Base-by-base conservation (phyloP, 768 basidiomycete genomes). In the Mycena rosella region DNA sequence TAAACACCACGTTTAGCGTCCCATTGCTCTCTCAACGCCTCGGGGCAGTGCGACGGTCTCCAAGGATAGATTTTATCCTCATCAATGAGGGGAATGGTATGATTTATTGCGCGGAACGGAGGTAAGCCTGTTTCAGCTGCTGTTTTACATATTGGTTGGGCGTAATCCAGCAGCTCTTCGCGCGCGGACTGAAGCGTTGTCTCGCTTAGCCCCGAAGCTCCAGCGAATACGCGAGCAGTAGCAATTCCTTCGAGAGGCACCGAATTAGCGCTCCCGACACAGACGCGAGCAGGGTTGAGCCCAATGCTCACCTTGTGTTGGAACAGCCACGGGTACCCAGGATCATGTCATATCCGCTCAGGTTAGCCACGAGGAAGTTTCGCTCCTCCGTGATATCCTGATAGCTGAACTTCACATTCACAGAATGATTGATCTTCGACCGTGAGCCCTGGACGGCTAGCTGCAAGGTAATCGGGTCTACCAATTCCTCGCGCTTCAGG, bases 331-430 rank as follows among this genome's bases (percentile, higher is more conserved):
- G 73, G 0, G 75, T 75, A 2, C 77, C 69, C 0, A 78, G 64
- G 14, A 77, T 74, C 2, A 75, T 18, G 20, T 81, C 73, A 30
- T 80, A 78, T 7, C 55, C 66, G 0, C 78, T 69, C 1, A 79
- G 6, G 38, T 79, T 79, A 0, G 69, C 67, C 3, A 79, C 61
- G 34, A 80, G 65, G 26, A 80, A 77, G 0, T 58, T 22, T 1
- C 69, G 49, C 3, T 63, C 44, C 8, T 55, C 45, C 0, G 57
- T 30, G 0, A 75, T 76, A 0, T 47, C 27, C n/a, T 74, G 63
- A 47, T 47, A 76, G 15, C 48, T 47, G 2, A 76, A 27, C 18
- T 40, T 42, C 14, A 32, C 74, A 2, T 24, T 27, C 24, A 27
- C 26, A 48, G 47, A 48, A 7, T 26, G 10, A 17, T 48, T 48